phyloP scores from a whole-genome alignment of 495 filamentous ascomycete genomes.

The Terfezia claveryi region DNA sequence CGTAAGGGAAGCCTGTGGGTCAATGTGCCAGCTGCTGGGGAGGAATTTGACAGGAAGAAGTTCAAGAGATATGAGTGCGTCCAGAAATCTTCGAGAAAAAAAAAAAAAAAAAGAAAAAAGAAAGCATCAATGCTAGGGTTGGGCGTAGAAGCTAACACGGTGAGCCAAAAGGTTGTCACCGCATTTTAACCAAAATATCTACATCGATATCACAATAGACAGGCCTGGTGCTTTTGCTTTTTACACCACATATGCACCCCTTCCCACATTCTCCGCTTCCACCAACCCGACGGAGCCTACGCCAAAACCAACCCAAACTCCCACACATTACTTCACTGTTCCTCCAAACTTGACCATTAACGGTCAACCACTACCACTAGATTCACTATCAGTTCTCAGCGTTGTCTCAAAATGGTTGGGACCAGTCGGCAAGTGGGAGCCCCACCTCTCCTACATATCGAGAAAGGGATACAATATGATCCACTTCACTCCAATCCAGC shows the following conservation, averaged over 20 bases:
- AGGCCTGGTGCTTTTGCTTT: slow-evolving; percentile 83
- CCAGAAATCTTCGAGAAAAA: neutral
- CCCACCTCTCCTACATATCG: slow-evolving; percentile 65
- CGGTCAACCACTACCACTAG: slow-evolving; percentile 46
- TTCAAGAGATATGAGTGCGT: slow-evolving; percentile 77
- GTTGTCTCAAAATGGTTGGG: slow-evolving; percentile 96
- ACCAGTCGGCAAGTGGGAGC: slow-evolving; percentile 59
- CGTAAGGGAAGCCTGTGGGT: slow-evolving; percentile 85
- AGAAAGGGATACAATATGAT: slow-evolving; percentile 94
- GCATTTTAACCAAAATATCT: slow-evolving; percentile 75
- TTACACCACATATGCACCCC: slow-evolving; percentile 77
- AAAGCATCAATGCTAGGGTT: no score
- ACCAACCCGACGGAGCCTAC: slow-evolving; percentile 20
- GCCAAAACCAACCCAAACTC: slow-evolving; percentile 41
- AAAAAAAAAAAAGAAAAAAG: neutral
- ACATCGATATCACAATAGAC: slow-evolving; percentile 69
- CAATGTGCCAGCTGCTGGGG: slow-evolving; percentile 62
- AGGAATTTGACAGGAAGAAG: slow-evolving; percentile 47
- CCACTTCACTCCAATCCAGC: slow-evolving; percentile 87
- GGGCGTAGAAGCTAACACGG: slow-evolving; percentile 1
- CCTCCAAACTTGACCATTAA: slow-evolving; percentile 58
- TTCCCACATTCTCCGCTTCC: slow-evolving; percentile 51
- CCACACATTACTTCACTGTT: slow-evolving; percentile 78
- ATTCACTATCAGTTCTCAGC: slow-evolving; percentile 81
- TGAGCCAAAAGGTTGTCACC: slow-evolving; percentile 45